A percentile compares a stretch with the other conserved stretches of the same genome.
Conservation (phyloP, 1,284 basidiomycete genomes). For the Abortiporus biennis region DNA sequence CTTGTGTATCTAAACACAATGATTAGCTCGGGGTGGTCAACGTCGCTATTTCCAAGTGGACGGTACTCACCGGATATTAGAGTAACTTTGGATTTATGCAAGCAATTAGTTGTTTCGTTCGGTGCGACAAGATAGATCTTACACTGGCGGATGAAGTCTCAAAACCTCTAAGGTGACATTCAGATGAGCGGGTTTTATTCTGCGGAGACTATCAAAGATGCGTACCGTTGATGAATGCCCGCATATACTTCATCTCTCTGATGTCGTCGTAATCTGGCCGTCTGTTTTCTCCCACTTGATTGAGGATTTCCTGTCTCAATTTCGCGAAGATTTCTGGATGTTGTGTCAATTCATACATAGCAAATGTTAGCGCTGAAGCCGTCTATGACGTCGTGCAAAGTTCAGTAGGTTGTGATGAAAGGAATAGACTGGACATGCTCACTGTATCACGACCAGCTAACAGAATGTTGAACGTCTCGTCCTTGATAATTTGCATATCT, state of each 20-base stretch:
- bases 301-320: slow-evolving; percentile 35
- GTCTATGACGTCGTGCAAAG: too few species aligned
- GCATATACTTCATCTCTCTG: slow-evolving; percentile 16
- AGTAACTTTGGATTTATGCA: slow-evolving; percentile 34
- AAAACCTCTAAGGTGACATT: slow-evolving; percentile 24
- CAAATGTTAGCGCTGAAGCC: slow-evolving; percentile 30
- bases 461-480: slow-evolving; percentile 31
- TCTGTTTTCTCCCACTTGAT: slow-evolving; percentile 24
- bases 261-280: slow-evolving; percentile 34
- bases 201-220: background rate
- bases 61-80: slow-evolving; percentile 38
- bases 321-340: slow-evolving; percentile 29
- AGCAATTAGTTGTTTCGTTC: slow-evolving; percentile 6
- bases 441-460: slow-evolving; percentile 31
- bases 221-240: slow-evolving; percentile 6
- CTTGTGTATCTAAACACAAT: too few species aligned
- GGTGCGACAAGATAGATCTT: slow-evolving; percentile 15
- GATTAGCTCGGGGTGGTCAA: background rate
- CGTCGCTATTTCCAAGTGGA: slow-evolving; percentile 2
- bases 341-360: slow-evolving; percentile 34
- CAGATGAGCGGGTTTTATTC: slow-evolving; percentile 29
- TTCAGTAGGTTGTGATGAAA: background rate
- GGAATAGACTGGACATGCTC: background rate
- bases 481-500: slow-evolving; percentile 25
- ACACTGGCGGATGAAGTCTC: slow-evolving; percentile 28